These are phyloP conservation scores for Salmacisia buchloeana DNA, from an alignment of 1,284 basidiomycete genomes.

Conservation along the genomic window DNA sequence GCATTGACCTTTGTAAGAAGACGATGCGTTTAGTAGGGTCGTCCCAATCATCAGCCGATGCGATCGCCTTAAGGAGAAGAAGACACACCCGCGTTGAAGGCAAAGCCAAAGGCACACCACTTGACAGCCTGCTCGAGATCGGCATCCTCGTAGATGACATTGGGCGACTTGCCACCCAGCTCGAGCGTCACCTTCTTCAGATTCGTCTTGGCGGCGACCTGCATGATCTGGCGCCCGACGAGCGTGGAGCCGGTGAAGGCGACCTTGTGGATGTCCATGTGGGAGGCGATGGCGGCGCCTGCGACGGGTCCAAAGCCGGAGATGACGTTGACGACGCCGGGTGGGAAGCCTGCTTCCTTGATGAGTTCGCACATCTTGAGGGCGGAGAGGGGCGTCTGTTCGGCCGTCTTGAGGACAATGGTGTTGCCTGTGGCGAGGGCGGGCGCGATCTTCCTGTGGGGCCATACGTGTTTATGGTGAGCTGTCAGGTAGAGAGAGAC, in stretches of 20 bases:
- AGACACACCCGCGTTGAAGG: conserved; percentile 8
- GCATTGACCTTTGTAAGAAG: too few species aligned
- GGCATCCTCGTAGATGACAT: conserved; percentile 60
- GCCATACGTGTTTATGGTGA: conserved; percentile 21
- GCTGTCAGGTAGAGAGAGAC: conserved; percentile 15
- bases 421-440: conserved; percentile 43
- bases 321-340: conserved; percentile 80
- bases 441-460: conserved; percentile 57
- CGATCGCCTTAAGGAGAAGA: too few species aligned
- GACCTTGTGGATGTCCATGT: conserved; percentile 57
- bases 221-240: conserved; percentile 78
- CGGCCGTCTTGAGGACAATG: conserved; percentile 57
- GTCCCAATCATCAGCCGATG: too few species aligned
- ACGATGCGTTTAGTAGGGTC: too few species aligned
- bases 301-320: conserved; percentile 70
- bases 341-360: conserved; percentile 72
- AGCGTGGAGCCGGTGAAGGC: conserved; percentile 57
- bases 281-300: conserved; percentile 62
- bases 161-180: conserved; percentile 55
- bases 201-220: conserved; percentile 70
- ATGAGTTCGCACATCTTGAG: conserved; percentile 67
- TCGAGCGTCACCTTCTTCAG: conserved; percentile 56
- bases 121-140: conserved; percentile 60
- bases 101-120: conserved; percentile 8
- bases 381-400: conserved; percentile 80